Conservation (phyloP, 2,329 filamentous ascomycete species). For the Allantophomopsis lycopodina region DNA sequence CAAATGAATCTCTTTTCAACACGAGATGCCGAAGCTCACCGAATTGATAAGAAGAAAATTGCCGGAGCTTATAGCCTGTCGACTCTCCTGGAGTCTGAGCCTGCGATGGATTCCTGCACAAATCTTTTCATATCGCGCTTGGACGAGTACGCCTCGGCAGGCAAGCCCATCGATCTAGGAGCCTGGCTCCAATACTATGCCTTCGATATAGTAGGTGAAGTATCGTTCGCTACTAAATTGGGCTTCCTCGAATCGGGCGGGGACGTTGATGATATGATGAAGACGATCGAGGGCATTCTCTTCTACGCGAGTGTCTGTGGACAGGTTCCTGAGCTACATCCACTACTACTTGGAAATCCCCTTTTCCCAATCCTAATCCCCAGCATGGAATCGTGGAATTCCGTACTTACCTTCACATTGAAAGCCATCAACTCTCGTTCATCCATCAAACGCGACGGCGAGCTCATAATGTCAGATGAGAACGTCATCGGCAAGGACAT, state of each 20-base stretch:
- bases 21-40: constrained; percentile 13
- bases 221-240: constrained; percentile 13
- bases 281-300: constrained; percentile 8
- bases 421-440: constrained; percentile 18
- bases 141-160: constrained; percentile 17
- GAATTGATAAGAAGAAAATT: constrained; percentile 22
- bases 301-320: constrained; percentile 11
- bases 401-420: background rate
- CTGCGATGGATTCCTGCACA: constrained; percentile 29
- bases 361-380: constrained; percentile 2
- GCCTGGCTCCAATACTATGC: constrained; percentile 9
- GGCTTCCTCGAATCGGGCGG: constrained; percentile 13
- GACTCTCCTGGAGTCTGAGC: constrained; percentile 28
- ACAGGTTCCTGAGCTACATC: constrained; percentile 10
- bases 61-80: constrained; percentile 29
- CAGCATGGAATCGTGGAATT: background rate
- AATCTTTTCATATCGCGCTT: constrained; percentile 23
- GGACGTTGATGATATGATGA: constrained; percentile 12
- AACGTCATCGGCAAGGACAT: constrained; percentile 23
- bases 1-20: constrained; percentile 3
- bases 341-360: constrained; percentile 7
- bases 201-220: constrained; percentile 15
- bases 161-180: constrained; percentile 11
- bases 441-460: constrained; percentile 27
- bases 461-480: constrained; percentile 22